Base-by-base conservation (phyloP, 805 yeast species). In the Kluyveromyces wickerhamii region DNA sequence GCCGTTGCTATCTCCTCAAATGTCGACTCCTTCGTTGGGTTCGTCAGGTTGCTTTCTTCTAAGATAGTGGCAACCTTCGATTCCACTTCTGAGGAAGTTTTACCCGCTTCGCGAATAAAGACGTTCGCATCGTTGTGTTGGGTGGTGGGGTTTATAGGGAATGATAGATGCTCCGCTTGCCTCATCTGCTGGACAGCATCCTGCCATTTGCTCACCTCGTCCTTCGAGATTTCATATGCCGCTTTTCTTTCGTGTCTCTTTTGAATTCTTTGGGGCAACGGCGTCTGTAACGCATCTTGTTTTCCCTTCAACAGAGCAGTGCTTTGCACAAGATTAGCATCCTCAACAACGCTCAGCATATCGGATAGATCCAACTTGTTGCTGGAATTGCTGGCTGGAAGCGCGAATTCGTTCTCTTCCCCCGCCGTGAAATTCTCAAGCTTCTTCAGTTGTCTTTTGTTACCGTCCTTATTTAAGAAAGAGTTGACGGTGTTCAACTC, bases 1-100 rank as follows among this genome's bases (percentile, higher is more conserved):
- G 95, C 87, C 2, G 83, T 75, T 6, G 84, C 88, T 22, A 86
- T 71, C 35, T 88, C 84, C 57, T 89, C 96, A 58, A 87, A 88
- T 4, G 82, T 74, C n/a, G 87, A 75, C 45, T 81, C 84, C 35
- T 79, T 75, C 45, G 71, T 69, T 33, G 84, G 92, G 52, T 81
- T 86, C 5, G 71, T 69, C 35, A 86, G 59, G 3, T 79, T 70
- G 18, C 95, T 82, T 27, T 76, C 69, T 27, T 69, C 62, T 29
- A 89, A 63, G 4, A 86, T 66, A 3, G 60, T 56, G 28, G 76
- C 69, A 27, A 88, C 73, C 45, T 73, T 78, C 41, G 63, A 57
- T 52, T 88, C 96, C 37, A 89, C 64, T 31, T 73, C 84, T 12
- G 74, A 73, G 25, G 66, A 43, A 9, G 75, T 74, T 10, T 59